phyloP scores from a whole-genome alignment of 805 yeast species.

The Teunomyces pallodes region DNA sequence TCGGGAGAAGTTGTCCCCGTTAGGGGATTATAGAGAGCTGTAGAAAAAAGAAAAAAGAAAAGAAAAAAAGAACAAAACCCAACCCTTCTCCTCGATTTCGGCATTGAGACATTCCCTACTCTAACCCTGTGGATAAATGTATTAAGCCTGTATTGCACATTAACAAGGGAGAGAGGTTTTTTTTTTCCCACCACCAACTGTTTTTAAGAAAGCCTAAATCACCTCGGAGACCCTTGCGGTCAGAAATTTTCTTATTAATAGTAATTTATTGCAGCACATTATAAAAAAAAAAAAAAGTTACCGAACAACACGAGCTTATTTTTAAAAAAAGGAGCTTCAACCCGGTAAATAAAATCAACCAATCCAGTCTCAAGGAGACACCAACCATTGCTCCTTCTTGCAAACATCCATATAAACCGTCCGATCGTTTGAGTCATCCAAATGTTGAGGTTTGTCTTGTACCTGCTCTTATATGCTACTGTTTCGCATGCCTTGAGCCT shows the following conservation, averaged over 20 bases:
- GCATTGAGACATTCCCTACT: background rate
- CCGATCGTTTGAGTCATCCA: too few species aligned
- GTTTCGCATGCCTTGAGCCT: constrained; percentile 6
- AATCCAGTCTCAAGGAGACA: background rate
- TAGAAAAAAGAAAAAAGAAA: background rate
- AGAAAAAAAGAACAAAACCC: too few species aligned
- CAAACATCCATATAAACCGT: too few species aligned
- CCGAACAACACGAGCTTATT: background rate
- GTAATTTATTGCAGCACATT: background rate
- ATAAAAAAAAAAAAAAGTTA: background rate
- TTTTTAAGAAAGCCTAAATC: background rate
- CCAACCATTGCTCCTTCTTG: background rate
- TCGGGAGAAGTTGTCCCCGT: background rate
- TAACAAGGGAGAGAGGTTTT: background rate
- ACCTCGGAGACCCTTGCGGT: background rate
- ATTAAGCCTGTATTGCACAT: background rate
- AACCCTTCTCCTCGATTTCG: background rate
- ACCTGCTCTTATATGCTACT: constrained; percentile 1
- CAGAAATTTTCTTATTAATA: background rate
- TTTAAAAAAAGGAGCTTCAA: background rate
- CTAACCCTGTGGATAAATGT: background rate
- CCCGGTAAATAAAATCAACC: background rate
- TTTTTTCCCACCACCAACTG: background rate
- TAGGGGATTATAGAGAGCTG: background rate
- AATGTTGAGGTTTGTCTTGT: background rate